Conservation (phyloP, 1,139 yeast genomes). For the Pneumocystis murina region DNA sequence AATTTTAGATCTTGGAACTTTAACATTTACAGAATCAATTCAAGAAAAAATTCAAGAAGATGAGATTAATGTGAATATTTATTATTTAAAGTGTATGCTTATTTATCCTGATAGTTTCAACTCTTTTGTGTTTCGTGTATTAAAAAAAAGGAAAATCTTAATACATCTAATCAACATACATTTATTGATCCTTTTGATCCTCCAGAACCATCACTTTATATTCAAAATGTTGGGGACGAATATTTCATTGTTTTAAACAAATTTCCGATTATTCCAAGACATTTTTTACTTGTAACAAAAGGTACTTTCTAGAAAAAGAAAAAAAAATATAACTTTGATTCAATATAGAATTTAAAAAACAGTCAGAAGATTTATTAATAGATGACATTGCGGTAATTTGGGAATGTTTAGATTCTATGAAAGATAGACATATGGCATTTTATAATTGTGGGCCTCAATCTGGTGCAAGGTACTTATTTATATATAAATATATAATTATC, state of each 20-base stretch:
- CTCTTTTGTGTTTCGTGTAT: neutral
- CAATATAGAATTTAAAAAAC: constrained; percentile 39
- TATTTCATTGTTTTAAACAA: constrained; percentile 65
- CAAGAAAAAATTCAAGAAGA: neutral
- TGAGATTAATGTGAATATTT: neutral
- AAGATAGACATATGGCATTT: constrained; percentile 49
- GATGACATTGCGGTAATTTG: constrained; percentile 48
- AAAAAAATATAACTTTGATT: neutral
- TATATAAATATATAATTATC: neutral
- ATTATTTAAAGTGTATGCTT: neutral
- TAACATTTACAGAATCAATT: neutral
- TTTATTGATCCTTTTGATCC: constrained; percentile 55
- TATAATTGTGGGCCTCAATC: constrained; percentile 77
- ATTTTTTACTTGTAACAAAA: constrained; percentile 62
- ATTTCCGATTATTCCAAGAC: constrained; percentile 68
- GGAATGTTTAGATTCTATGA: constrained; percentile 29
- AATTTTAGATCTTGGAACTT: neutral
- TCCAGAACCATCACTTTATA: constrained; percentile 63
- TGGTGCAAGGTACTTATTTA: constrained; percentile 39
- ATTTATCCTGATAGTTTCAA: neutral
- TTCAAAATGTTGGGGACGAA: constrained; percentile 40
- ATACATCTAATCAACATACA: neutral
- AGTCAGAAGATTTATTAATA: constrained; percentile 55
- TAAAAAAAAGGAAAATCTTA: neutral
- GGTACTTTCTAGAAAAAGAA: constrained; percentile 12